phyloP scores from a whole-genome alignment of 441 rosid species.

The Populus hybrid region DNA sequence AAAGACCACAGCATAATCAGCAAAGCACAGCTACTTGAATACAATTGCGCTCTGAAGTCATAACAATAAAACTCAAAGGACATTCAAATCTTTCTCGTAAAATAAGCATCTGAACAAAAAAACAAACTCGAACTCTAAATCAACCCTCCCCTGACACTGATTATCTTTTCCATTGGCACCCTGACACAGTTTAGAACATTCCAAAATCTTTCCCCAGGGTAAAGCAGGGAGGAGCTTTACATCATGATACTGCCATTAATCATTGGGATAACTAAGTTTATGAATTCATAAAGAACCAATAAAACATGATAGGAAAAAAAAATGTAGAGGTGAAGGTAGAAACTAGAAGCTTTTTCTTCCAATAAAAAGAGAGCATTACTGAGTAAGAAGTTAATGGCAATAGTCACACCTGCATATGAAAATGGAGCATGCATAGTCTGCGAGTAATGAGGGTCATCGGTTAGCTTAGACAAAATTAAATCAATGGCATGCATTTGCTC shows the following conservation, averaged over 20 bases:
- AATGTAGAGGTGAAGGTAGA: not conserved
- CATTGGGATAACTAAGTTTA: not conserved
- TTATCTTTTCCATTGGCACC: not conserved
- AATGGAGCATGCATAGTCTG: slow-evolving; percentile 83
- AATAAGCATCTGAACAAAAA: not conserved
- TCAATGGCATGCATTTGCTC: slow-evolving; percentile 93
- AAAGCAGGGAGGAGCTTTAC: not conserved
- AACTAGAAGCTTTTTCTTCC: not conserved
- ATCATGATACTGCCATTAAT: not conserved
- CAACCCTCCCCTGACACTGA: not conserved
- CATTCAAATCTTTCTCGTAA: not conserved
- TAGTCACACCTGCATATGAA: slow-evolving; percentile 78
- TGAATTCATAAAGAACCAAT: not conserved
- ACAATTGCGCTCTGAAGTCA: not conserved
- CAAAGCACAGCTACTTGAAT: not conserved
- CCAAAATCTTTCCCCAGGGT: not conserved
- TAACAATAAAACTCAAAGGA: not conserved
- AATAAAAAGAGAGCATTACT: not conserved
- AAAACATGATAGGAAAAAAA: not conserved
- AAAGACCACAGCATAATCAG: not conserved
- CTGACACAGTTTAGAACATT: not conserved
- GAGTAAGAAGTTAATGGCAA: slow-evolving; percentile 17
- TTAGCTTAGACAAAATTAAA: slow-evolving; percentile 77
- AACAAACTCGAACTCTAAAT: no score
- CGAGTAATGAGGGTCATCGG: slow-evolving; percentile 80